Evolutionary conservation across 495 filamentous ascomycete species (phyloP), one percentile per base, ranked within the genome.

Genomic region (Penicillium ucsense): DNA sequence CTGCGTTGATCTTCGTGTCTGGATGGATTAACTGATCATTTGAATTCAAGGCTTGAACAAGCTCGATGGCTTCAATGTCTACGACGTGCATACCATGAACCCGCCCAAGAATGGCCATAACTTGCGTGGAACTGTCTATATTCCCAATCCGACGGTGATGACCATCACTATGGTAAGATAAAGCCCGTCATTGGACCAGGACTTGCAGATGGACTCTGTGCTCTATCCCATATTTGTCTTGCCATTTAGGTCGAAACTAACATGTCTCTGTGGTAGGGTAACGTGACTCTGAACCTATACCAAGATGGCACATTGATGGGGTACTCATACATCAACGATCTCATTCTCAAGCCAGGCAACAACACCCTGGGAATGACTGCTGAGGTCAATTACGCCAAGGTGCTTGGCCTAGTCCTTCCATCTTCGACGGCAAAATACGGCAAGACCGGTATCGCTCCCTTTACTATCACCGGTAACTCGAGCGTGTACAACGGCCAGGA

Each of bases 141-240:
- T 91, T 35, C 85, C 86, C 47, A 91, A 91, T 58, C 77, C 75
- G 4, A 81, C 84, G 3, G 62, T 80, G 43, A 67, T 87, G 62
- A 78, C 77, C 5, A 66, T 90, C 40, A 61, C 70, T 12, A 72
- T 88, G 62, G 83, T 85, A 71, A 52, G 51, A 33, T 8, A 10
- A 36, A 43, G 12, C 20, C 4, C 41, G 10, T 10, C 4, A 2
- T 20, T 20, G 20, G 1, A 20, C 20, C 2, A 20, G 2, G 20
- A 20, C 20, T 20, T 20, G 20, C 20, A 20, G 20, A 20, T 20
- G 20, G 20, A 20, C 20, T 20, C 20, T 20, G 20, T 20, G 1
- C 20, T 20, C 20, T n/a, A 2, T 29, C 20, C 39, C 39, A n/a
- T 29, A 30, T 6, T 30, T 31, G 9, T 31, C 35, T 30, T 3